phyloP scores from a whole-genome alignment of 225 moss, liverwort and hornwort species.

The Takakia lepidozioides region DNA sequence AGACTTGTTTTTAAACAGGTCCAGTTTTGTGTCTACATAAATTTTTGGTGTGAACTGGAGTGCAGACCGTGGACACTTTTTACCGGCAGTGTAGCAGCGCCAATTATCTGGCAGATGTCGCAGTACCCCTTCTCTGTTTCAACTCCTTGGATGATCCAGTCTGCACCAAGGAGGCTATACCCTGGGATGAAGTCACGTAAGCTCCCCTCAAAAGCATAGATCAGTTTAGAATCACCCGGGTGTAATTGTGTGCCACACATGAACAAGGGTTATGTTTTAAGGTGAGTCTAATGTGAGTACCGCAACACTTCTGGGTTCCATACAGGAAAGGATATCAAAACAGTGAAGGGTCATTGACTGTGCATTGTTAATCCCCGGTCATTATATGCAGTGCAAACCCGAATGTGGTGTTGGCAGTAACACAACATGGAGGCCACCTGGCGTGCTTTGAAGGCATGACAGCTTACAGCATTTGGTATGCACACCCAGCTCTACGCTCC shows the following conservation, averaged over 20 bases:
- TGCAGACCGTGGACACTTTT: slow-evolving; percentile 89
- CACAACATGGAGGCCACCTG: slow-evolving; percentile 87
- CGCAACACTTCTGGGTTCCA: no score
- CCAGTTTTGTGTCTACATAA: no score
- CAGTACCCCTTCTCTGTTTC: slow-evolving; percentile 79
- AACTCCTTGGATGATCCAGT: slow-evolving; percentile 75
- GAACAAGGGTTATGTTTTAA: no score
- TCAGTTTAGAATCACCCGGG: no score
- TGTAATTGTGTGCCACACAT: no score
- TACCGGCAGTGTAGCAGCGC: slow-evolving; percentile 79
- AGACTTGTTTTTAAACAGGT: no score
- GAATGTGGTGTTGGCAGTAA: slow-evolving; percentile 50
- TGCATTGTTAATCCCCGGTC: neutral
- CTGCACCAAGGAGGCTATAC: slow-evolving; percentile 76
- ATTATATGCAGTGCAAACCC: slow-evolving; percentile 58
- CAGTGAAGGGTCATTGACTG: neutral
- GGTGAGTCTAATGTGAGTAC: no score
- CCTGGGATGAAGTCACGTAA: slow-evolving; percentile 89
- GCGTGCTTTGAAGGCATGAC: slow-evolving; percentile 65
- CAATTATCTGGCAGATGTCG: slow-evolving; percentile 54
- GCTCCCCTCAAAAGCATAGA: no score
- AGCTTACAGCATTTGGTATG: slow-evolving; percentile 63
- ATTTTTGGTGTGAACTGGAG: slow-evolving; percentile 1
- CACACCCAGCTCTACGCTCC: no score
- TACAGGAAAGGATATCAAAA: no score